phyloP scores from a whole-genome alignment of 2,329 filamentous ascomycete genomes.

The Paecilomyces sp. region DNA sequence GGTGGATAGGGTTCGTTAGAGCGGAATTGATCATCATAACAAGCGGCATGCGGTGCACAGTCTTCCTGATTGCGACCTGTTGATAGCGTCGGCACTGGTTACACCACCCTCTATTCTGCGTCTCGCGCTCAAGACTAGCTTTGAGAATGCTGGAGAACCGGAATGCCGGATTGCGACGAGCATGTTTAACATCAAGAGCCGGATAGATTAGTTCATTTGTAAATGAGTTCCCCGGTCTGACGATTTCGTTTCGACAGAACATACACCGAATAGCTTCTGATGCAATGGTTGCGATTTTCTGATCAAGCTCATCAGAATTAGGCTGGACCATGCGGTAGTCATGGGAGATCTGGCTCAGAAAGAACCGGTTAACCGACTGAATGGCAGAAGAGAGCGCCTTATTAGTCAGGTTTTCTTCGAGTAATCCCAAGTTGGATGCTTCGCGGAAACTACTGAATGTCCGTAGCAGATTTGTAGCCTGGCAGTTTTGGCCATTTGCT shows the following conservation, averaged over 20 bases:
- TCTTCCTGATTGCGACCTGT: constrained; percentile 75
- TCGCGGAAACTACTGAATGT: constrained; percentile 78
- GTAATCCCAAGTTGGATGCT: constrained; percentile 66
- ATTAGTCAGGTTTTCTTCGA: constrained; percentile 74
- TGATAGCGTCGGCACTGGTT: constrained; percentile 86
- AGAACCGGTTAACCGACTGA: constrained; percentile 76
- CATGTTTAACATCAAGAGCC: constrained; percentile 45
- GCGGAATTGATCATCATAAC: constrained; percentile 85
- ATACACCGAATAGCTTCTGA: constrained; percentile 65
- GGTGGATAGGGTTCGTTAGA: constrained; percentile 62
- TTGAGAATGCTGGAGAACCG: constrained; percentile 89
- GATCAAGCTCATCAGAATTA: constrained; percentile 60
- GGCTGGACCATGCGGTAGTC: constrained; percentile 66
- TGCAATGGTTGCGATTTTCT: constrained; percentile 45
- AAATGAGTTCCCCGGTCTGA: constrained; percentile 68
- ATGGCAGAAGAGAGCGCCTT: constrained; percentile 72
- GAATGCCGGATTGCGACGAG: constrained; percentile 41
- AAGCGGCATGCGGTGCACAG: constrained; percentile 70
- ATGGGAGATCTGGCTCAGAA: constrained; percentile 70
- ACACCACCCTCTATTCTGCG: constrained; percentile 88
- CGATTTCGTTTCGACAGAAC: constrained; percentile 80
- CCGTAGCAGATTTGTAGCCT: constrained; percentile 90
- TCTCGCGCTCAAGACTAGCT: constrained; percentile 81
- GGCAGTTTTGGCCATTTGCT: constrained; percentile 85
- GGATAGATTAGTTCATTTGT: constrained; percentile 86